These are phyloP conservation scores for Calonectria naviculata DNA, from an alignment of 2,329 filamentous ascomycete species.

Conservation along the genomic window DNA sequence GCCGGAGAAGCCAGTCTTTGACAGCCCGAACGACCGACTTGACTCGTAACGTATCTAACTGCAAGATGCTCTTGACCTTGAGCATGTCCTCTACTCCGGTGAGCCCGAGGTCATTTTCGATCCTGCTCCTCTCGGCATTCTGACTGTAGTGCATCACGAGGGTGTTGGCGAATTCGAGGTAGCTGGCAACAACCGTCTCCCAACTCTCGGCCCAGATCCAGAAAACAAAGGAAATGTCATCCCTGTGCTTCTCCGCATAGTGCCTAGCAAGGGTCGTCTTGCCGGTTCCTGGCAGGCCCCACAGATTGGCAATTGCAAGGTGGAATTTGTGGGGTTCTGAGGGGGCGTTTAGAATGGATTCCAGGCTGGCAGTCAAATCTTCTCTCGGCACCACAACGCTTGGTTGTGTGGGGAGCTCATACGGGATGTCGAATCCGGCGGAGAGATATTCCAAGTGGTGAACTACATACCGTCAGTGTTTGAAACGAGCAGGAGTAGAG, in stretches of 20 bases:
- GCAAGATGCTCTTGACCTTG: constrained; percentile 18
- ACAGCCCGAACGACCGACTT: constrained; percentile 20
- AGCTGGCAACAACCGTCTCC: constrained; percentile 22
- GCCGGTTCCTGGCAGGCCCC: constrained; percentile 18
- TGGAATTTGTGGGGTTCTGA: constrained; percentile 7
- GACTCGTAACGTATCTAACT: constrained; percentile 20
- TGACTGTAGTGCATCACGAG: constrained; percentile 12
- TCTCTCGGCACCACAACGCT: constrained; percentile 6
- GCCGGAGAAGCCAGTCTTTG: constrained; percentile 22
- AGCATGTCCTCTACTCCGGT: constrained; percentile 22
- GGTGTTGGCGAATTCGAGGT: constrained; percentile 18
- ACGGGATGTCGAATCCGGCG: constrained; percentile 11
- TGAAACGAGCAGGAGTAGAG: too few species aligned
- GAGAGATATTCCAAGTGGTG: constrained; percentile 19
- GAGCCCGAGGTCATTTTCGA: constrained; percentile 19
- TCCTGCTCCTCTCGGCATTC: constrained; percentile 10
- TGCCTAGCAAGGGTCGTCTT: constrained; percentile 20
- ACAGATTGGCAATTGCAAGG: constrained; percentile 20
- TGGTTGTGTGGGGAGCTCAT: constrained; percentile 13
- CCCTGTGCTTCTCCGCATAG: constrained; percentile 13
- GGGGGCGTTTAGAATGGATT: neutral
- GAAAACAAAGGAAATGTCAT: constrained; percentile 16
- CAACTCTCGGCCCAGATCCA: constrained; percentile 22
- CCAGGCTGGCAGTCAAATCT: neutral
- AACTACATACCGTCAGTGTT: constrained; percentile 4